phyloP scores from a whole-genome alignment of 495 filamentous ascomycete species.

The Podospora pseudocomata region DNA sequence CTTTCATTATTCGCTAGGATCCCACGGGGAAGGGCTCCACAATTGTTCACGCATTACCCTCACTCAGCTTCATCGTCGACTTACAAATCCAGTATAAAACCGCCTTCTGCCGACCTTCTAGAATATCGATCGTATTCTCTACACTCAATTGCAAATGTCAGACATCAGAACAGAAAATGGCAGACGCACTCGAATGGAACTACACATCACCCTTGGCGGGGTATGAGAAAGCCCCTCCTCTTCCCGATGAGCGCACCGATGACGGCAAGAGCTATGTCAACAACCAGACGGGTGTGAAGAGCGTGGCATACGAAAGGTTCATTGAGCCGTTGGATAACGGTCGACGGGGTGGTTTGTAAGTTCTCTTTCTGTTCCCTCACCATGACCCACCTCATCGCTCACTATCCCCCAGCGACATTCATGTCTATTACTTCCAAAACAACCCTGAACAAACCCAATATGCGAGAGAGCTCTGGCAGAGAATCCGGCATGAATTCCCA shows the following conservation, averaged over 20 bases:
- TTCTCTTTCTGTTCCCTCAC: conserved; percentile 5
- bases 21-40: conserved; percentile 2
- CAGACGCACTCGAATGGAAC: conserved; percentile 29
- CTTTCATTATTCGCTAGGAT: background rate
- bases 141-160: too few species aligned
- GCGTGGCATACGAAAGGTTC: conserved; percentile 63
- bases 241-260: conserved; percentile 57
- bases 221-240: conserved; percentile 59
- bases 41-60: background rate
- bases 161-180: conserved; percentile 9
- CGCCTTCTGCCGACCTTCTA: background rate
- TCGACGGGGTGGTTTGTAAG: conserved; percentile 56
- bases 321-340: conserved; percentile 60
- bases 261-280: conserved; percentile 69
- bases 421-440: conserved; percentile 74
- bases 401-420: conserved; percentile 54
- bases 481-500: conserved; percentile 81
- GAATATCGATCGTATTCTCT: background rate
- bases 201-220: conserved; percentile 67
- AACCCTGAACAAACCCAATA: conserved; percentile 60
- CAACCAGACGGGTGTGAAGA: conserved; percentile 51
- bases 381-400: background rate
- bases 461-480: conserved; percentile 68
- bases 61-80: background rate
- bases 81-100: background rate